Conservation (phyloP, 345 rosid genomes). For the Salix udensis region DNA sequence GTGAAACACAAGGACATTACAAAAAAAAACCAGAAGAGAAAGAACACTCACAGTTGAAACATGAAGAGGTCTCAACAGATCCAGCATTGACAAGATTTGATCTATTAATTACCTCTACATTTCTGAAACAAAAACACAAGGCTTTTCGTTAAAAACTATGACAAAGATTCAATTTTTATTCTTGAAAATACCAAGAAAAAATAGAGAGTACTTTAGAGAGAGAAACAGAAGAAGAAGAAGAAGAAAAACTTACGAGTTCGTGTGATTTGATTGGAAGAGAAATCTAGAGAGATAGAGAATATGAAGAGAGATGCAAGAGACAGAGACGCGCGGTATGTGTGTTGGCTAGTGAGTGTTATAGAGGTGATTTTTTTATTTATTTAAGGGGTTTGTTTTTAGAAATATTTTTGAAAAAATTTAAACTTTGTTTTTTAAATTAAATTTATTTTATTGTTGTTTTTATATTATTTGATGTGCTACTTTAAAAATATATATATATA, state of each 20-base stretch:
- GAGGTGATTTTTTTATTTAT: background rate
- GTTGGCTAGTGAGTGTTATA: background rate
- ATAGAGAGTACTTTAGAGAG: background rate
- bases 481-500: too few species aligned
- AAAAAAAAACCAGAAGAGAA: background rate
- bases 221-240: background rate
- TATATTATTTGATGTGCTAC: too few species aligned
- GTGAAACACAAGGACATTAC: background rate
- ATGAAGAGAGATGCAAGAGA: conserved; percentile 8
- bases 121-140: background rate
- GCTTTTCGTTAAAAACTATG: background rate
- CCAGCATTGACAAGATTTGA: conserved; percentile 29
- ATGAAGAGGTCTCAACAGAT: conserved; percentile 27
- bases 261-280: conserved; percentile 23
- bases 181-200: background rate
- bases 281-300: conserved; percentile 19
- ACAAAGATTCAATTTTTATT: too few species aligned
- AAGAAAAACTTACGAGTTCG: background rate
- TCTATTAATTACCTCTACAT: conserved; percentile 17
- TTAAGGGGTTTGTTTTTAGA: too few species aligned
- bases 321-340: conserved; percentile 14
- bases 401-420: too few species aligned
- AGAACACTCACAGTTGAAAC: conserved; percentile 27
- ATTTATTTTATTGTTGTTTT: too few species aligned
- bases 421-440: too few species aligned